Evolutionary conservation across 169 alveolate species (phyloP), one percentile per base, ranked within the genome.

Genomic region (Cryptosporidium ryanae): DNA sequence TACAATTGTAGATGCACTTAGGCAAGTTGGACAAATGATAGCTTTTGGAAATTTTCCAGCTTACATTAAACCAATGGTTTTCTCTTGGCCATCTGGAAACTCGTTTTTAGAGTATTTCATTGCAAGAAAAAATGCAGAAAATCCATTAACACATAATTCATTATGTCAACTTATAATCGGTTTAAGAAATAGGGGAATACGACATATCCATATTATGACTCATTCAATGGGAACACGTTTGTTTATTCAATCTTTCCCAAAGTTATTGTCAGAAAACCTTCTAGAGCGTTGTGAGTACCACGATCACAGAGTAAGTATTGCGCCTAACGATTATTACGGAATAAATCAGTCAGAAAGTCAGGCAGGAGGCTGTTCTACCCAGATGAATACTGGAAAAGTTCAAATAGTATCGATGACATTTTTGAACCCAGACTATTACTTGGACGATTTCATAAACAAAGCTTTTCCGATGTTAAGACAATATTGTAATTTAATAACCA

Each of bases 81-180:
- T 94, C 83, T 84, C 92, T 7, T 94, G 96, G 96, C 96, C 96
- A n/a, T 82, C 94, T 17, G 93, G 93, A 21, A 93, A 82, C 46
- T 83, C 84, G 23, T 31, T 84, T 57, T 63, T 90, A 46, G 90
- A 90, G 48, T 89, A 84, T 18, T 84, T 90, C 57, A 67, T 61
- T 13, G 95, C 94, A 25, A 89, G 84, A 43, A 91, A 83, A 15
- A 82, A 81, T 43, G 68, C 93, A 5, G 87, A 76, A 44, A 59
- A 64, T 59, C 76, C 76, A 17, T 48, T 43, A 52, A 76, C 87
- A 29, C 87, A 76, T 38, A 21, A 76, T 17, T 76, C 87, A 17
- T 29, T 76, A 10, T 76, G 52, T 48, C 76, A 76, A 29, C 71
- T 76, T 3, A 76, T 76, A 12, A 17, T 61, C 12, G 87, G 87